phyloP scores from a whole-genome alignment of 2,329 filamentous ascomycete genomes.

The Dichotomopilus funicola region DNA sequence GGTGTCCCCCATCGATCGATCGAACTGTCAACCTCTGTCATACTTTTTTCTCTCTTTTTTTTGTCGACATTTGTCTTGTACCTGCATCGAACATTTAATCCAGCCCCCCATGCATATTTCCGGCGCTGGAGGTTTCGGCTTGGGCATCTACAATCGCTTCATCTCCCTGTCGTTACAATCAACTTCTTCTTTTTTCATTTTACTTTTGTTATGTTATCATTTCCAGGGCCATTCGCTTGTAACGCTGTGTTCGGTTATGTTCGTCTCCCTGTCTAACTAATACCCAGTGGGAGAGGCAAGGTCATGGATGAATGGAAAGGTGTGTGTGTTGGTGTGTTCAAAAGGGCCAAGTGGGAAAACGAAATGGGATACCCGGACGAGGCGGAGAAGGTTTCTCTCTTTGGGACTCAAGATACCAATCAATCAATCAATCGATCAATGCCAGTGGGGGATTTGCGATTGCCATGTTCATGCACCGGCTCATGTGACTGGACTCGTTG shows the following conservation, averaged over 20 bases:
- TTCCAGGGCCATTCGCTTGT: not conserved
- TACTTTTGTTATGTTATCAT: not conserved
- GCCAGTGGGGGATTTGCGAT: not conserved
- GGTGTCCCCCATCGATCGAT: not conserved
- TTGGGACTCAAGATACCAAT: conserved; percentile 7
- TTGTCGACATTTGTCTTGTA: not conserved
- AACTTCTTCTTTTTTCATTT: not conserved
- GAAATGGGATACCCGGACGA: not conserved
- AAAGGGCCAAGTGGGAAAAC: not conserved
- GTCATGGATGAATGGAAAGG: not conserved
- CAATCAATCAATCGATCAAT: not conserved
- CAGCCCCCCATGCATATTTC: not conserved
- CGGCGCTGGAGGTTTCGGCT: conserved; percentile 2
- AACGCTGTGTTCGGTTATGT: too few relatives aligned
- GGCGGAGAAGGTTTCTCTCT: not conserved
- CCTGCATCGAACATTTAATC: not conserved
- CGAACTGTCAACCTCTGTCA: too few relatives aligned
- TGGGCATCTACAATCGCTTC: conserved; percentile 5
- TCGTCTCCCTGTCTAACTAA: conserved; percentile 2
- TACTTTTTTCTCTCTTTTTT: not conserved
- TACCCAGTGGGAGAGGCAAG: not conserved
- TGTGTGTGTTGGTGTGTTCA: not conserved
- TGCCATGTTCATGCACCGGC: not conserved
- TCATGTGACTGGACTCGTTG: too few relatives aligned
- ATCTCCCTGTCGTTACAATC: not conserved